Evolutionary conservation across 306 rosid genomes (phyloP), one percentile per base, ranked within the genome.

Genomic region (Trichosanthes truncata): DNA sequence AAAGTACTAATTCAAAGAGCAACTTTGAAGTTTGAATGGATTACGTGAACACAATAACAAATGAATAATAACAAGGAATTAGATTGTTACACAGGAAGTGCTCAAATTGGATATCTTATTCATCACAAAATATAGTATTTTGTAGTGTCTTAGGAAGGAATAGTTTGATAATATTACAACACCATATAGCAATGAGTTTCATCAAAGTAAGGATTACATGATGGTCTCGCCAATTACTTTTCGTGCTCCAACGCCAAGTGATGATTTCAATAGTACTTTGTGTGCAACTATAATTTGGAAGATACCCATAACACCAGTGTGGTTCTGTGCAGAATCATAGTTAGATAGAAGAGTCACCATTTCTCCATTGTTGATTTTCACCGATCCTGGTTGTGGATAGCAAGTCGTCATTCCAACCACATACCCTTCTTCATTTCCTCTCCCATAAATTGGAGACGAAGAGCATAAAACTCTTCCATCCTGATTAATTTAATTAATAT

Each of bases 381-480:
- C 35, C 25, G 92, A 89, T 46, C 98, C 94, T 26, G 87, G 87
- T 68, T 14, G 36, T 65, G 98, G 98, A 82, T 87, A 93, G 79
- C 98, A 93, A 40, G 90, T 86, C 2, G 88, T 69, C 98, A 93
- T 93, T 83, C 98, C 98, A 21, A 93, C 90, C 4, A 91, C 81
- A 79, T 91, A 91, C 3, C 87, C 86, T 9, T 56, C 80, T 45
- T 93, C 98, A 51, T 93, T 87, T 78, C 97, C 96, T 17, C 61
- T 51, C 80, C 98, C 98, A 74, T 93, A 93, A 25, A 75, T 83
- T 66, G 98, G 87, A 38, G 51, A 80, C 3, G 98, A 93, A 3
- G 94, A 86, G 77, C 98, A 93, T 66, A 93, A 79, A 17, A 85
- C 83, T 20, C 89, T 81, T 25, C 94, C 98, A 48, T 91, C 97